phyloP scores from a whole-genome alignment of 2,329 filamentous ascomycete genomes.

The Epichloe bromicola region DNA sequence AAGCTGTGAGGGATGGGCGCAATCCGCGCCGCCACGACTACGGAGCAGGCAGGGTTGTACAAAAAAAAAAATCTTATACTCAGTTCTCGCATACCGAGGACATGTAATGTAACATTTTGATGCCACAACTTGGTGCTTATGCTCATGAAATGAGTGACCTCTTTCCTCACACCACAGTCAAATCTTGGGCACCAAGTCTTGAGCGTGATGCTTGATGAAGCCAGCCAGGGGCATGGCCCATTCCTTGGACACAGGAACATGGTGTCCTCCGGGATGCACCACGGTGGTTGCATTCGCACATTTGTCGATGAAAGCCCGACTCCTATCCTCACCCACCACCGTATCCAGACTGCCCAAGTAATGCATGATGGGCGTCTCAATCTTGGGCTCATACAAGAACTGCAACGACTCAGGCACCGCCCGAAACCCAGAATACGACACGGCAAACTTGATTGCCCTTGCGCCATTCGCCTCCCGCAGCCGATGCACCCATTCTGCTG shows the following conservation, averaged over 20 bases:
- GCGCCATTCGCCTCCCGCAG: constrained; percentile 37
- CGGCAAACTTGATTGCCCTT: constrained; percentile 50
- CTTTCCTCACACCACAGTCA: constrained; percentile 10
- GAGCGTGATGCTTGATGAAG: constrained; percentile 44
- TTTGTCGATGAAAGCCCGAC: constrained; percentile 50
- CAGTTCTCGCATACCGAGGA: constrained; percentile 17
- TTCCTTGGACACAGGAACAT: constrained; percentile 71
- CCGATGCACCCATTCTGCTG: constrained; percentile 28
- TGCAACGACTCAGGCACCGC: constrained; percentile 47
- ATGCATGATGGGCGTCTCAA: constrained; percentile 68
- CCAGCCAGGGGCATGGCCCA: constrained; percentile 64
- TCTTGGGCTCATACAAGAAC: constrained; percentile 57
- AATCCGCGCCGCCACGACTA: neutral
- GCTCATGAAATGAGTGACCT: neutral
- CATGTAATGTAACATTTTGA: constrained; percentile 13
- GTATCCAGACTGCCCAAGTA: constrained; percentile 75
- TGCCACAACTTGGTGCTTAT: neutral
- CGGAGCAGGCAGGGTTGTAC: constrained; percentile 12
- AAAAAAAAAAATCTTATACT: constrained; percentile 16
- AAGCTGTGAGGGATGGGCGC: neutral
- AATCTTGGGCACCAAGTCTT: constrained; percentile 15
- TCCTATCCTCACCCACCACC: constrained; percentile 70
- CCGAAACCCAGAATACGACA: constrained; percentile 67
- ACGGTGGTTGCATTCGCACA: constrained; percentile 42
- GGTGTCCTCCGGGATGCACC: constrained; percentile 80